Evolutionary conservation across 1,139 yeast species (phyloP).

Genomic region (Lodderomyces orthopsilosis): DNA sequence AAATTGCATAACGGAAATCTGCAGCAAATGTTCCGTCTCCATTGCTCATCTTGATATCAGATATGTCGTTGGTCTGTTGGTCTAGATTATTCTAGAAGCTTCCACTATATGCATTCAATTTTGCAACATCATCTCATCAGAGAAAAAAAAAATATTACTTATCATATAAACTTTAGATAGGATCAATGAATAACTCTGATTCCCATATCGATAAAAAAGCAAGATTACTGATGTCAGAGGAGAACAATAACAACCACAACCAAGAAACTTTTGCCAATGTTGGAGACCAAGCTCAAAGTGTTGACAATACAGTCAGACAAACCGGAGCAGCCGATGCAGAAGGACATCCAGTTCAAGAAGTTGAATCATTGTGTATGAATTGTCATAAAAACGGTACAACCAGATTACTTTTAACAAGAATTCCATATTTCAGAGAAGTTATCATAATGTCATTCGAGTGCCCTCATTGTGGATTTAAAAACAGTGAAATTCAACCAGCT

Average conservation of each 20-base stretch:
- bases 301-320: constrained; percentile 20
- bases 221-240: constrained; percentile 11
- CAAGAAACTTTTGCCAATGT: constrained; percentile 54
- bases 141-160: background rate
- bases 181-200: constrained; percentile 8
- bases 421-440: constrained; percentile 90
- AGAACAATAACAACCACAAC: constrained; percentile 17
- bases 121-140: constrained; percentile 8
- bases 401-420: constrained; percentile 76
- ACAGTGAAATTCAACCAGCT: constrained; percentile 94
- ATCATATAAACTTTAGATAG: background rate
- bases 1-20: no score
- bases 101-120: background rate
- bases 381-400: constrained; percentile 87
- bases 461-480: constrained; percentile 89
- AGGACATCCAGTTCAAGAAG: constrained; percentile 96
- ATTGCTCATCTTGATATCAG: no score
- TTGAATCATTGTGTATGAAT: constrained; percentile 94
- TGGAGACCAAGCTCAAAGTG: constrained; percentile 53
- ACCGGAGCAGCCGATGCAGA: constrained; percentile 78
- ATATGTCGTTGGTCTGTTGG: background rate
- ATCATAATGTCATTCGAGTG: constrained; percentile 95
- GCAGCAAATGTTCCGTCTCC: no score
- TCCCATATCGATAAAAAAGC: constrained; percentile 17
- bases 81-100: constrained; percentile 1